Evolutionary conservation across 108 stramenopile genomes (phyloP), one percentile per base, ranked within the genome.

Genomic region (Aurantiochytrium sp.): DNA sequence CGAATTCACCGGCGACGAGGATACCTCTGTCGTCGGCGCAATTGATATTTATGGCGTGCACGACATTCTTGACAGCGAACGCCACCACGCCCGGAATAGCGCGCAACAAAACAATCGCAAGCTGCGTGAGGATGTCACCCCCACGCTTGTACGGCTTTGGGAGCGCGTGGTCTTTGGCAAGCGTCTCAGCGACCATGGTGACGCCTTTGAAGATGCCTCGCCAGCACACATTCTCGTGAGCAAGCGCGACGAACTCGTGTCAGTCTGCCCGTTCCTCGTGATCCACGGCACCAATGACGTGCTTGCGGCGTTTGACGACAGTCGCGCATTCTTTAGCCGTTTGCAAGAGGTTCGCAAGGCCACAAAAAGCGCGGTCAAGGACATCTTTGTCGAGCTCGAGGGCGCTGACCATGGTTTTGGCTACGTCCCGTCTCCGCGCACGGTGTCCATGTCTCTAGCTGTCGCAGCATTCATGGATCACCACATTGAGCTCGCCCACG

Each of bases 21-120:
- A 89, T 28, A 89, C 88, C 29, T 89, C 88, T 6, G 72, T 89
- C 21, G 49, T 25, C 5, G 88, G 35, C 42, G 51, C 29, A 19
- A 44, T 89, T 10, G 88, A 89, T 23, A 28, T 89, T 6, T 89
- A 89, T 71, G 88, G 88, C 49, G 72, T 89, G 29, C 47, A 71
- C 19, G 72, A 89, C 45, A 47, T 89, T 18, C 16, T 23, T 6
- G 88, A 89, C 55, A 76, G 72, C 72, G 72, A 83, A 12, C 23
- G 76, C 51, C 76, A 83, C 28, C 76, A 83, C 51, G 76, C 76
- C 6, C 45, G 51, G 10, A 53, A 42, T 2, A 28, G 18, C 42
- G 55, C 55, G 55, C 55, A 16, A 8, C 8, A 57, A 8, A 57
- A 57, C 55, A 57, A 69, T 23, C 14, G 25, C 14, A 18, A 69